These are phyloP conservation scores for Austroboletus festivus DNA, from an alignment of 768 basidiomycete species.

Conservation along the genomic window DNA sequence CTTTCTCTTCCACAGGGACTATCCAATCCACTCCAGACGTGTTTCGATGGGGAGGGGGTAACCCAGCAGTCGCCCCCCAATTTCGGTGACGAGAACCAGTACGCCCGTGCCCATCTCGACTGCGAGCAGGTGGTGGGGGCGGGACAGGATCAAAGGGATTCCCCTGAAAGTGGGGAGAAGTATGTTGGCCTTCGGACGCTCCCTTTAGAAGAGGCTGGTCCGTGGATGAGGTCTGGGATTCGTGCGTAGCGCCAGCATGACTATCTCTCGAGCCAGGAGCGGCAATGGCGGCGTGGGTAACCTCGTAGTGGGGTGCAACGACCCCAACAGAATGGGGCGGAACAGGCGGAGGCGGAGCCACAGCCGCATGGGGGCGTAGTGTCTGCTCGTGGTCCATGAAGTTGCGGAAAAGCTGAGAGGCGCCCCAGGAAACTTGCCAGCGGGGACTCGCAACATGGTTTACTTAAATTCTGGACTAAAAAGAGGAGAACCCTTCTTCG, in stretches of 20 bases:
- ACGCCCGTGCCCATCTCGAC: conserved; percentile 18
- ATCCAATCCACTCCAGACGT: conserved; percentile 25
- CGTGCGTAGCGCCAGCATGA: neutral
- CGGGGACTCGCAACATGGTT: too few species aligned
- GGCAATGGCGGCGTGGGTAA: neutral
- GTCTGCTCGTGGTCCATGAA: conserved; percentile 17
- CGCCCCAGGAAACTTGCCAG: too few species aligned
- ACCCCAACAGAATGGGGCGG: conserved; percentile 1
- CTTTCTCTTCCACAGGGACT: conserved; percentile 23
- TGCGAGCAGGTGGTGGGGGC: neutral
- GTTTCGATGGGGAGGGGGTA: neutral
- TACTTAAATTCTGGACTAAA: too few species aligned
- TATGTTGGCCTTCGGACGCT: conserved; percentile 7
- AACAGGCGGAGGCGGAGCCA: too few species aligned
- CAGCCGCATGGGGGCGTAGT: neutral
- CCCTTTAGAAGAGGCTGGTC: conserved; percentile 9
- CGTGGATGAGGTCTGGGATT: conserved; percentile 1
- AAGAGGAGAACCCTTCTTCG: too few species aligned
- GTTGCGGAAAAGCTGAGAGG: neutral
- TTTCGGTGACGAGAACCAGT: conserved; percentile 9
- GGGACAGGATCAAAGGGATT: neutral
- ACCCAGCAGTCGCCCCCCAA: neutral
- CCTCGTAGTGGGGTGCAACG: conserved; percentile 1
- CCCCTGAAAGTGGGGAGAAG: neutral
- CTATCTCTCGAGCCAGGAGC: neutral